These are phyloP conservation scores for Picea abies DNA, from an alignment of 83 land plant genomes.

Conservation along the genomic window DNA sequence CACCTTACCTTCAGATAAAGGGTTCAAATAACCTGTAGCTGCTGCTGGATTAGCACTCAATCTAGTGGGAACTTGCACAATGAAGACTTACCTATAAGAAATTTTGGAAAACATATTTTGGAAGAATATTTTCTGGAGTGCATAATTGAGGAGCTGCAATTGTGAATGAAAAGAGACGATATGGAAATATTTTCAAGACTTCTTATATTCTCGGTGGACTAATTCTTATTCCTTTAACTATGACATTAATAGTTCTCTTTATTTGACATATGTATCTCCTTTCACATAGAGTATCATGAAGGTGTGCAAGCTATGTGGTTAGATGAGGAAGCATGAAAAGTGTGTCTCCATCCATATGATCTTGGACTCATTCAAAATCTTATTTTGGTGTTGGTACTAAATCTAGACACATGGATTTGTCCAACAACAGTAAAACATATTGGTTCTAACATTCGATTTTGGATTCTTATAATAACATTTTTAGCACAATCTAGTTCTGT, in stretches of 20 bases:
- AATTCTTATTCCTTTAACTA: constrained; percentile 61
- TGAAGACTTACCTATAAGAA: no score
- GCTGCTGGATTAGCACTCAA: no score
- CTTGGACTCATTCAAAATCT: constrained; percentile 73
- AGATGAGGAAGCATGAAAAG: constrained; percentile 79
- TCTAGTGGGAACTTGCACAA: no score
- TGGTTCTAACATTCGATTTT: background rate
- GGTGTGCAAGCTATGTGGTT: constrained; percentile 91
- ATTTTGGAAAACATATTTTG: no score
- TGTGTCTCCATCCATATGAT: constrained; percentile 86
- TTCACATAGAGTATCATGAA: constrained; percentile 91
- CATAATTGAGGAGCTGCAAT: no score
- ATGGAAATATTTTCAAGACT: constrained; percentile 43
- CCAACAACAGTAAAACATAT: background rate
- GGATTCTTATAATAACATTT: background rate
- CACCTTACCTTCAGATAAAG: no score
- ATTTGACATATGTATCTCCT: constrained; percentile 87
- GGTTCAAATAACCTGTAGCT: no score
- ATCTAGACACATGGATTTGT: background rate
- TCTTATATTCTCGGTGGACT: constrained; percentile 62
- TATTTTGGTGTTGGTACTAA: no score
- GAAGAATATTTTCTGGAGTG: no score
- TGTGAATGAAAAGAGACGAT: constrained; percentile 30
- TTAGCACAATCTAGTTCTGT: background rate
- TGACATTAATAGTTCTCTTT: constrained; percentile 71